Percentiles rank a stretch among this genome's conserved stretches.
phyloP scores from a whole-genome alignment of 1,284 basidiomycete species.

The Lignosus rhinocerotis region DNA sequence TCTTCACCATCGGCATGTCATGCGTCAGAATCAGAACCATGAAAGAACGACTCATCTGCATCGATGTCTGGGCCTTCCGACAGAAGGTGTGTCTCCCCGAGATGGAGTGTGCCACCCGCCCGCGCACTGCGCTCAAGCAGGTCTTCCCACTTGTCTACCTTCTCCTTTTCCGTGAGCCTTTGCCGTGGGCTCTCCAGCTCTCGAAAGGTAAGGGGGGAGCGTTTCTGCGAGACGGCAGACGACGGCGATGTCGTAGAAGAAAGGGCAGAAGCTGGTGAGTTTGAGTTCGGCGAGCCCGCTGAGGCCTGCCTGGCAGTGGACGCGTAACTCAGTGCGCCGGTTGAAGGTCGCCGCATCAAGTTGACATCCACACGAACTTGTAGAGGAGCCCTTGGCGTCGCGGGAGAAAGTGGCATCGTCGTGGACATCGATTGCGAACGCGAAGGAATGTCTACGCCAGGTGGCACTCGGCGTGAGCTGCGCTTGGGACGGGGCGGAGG shows the following conservation, averaged over 20 bases:
- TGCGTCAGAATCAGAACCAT: slow-evolving; percentile 4
- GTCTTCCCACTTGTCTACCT: slow-evolving; percentile 69
- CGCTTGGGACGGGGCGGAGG: slow-evolving; percentile 31
- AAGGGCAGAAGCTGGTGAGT: slow-evolving; percentile 20
- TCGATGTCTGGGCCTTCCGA: slow-evolving; percentile 38
- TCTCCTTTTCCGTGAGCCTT: slow-evolving; percentile 61
- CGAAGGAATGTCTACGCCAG: slow-evolving; percentile 23
- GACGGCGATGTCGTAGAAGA: slow-evolving; percentile 24
- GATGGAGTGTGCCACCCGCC: slow-evolving; percentile 70
- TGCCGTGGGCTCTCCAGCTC: slow-evolving; percentile 40
- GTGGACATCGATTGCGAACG: slow-evolving; percentile 24
- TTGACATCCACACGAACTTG: slow-evolving; percentile 23
- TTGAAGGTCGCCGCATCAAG: slow-evolving; percentile 24
- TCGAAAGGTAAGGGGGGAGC: slow-evolving; percentile 48
- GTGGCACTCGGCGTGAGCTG: slow-evolving; percentile 29
- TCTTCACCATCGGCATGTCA: neutral
- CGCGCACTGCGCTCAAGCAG: slow-evolving; percentile 59
- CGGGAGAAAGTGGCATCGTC: slow-evolving; percentile 20
- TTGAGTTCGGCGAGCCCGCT: slow-evolving; percentile 21
- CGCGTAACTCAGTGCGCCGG: slow-evolving; percentile 33
- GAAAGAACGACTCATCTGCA: slow-evolving; percentile 33
- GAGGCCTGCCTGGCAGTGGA: slow-evolving; percentile 30
- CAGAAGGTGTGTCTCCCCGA: slow-evolving; percentile 44
- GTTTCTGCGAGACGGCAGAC: slow-evolving; percentile 24
- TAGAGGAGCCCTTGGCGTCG: slow-evolving; percentile 29